Conservation (phyloP, 1,284 basidiomycete genomes). For the Puccinia brachypodii region DNA sequence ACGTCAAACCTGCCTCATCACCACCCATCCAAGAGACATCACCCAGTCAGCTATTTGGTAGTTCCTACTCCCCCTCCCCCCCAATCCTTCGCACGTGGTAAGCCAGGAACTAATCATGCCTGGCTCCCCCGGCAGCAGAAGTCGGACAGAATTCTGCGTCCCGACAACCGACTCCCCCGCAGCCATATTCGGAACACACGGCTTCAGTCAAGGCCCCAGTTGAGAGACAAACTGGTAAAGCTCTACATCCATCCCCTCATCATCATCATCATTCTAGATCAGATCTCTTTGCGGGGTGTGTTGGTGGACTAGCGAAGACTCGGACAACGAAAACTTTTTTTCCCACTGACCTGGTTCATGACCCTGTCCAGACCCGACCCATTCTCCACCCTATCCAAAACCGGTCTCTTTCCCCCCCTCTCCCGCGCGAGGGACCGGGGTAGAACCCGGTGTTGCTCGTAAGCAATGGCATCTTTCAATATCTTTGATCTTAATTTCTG, state of each 20-base stretch:
- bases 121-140: not conserved
- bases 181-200: not conserved
- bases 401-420: not conserved
- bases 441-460: conserved; percentile 1
- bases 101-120: not conserved
- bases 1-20: not conserved
- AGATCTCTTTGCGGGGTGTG: not conserved
- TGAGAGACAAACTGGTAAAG: not conserved
- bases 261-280: not conserved
- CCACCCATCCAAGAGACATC: not conserved
- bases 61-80: not conserved
- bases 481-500: not conserved
- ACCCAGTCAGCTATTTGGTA: not conserved
- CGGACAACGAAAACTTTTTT: not conserved
- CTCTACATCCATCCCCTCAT: no score
- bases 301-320: not conserved
- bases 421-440: not conserved
- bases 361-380: not conserved
- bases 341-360: not conserved
- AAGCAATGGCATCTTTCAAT: not conserved
- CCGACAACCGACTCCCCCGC: not conserved
- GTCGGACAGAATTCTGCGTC: not conserved
- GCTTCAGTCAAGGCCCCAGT: not conserved
- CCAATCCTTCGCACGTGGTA: no score
- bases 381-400: not conserved